Conservation (phyloP, 202 grass and related monocot species). For the Panicum hallii region DNA sequence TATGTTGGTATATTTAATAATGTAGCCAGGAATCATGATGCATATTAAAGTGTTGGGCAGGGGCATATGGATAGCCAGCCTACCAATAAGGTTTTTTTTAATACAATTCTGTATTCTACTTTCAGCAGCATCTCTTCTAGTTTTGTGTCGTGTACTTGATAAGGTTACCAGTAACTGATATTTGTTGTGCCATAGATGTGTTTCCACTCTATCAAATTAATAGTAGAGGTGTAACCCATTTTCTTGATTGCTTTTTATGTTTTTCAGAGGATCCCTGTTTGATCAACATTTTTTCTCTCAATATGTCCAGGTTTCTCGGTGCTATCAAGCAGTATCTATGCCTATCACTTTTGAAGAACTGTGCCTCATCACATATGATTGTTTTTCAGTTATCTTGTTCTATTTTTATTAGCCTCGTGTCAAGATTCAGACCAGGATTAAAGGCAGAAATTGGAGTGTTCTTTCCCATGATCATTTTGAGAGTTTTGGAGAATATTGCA, state of each 20-base stretch:
- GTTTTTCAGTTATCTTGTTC: constrained; percentile 99
- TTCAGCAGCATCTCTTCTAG: constrained; percentile 25
- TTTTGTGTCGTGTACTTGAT: constrained; percentile 19
- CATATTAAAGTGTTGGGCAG: constrained; percentile 18
- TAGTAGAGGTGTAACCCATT: constrained; percentile 4
- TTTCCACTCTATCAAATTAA: constrained; percentile 22
- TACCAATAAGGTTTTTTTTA: not conserved
- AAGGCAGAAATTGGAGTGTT: constrained; percentile 99
- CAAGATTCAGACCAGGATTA: constrained; percentile 99
- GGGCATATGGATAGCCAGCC: not conserved
- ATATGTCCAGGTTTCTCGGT: constrained; percentile 90
- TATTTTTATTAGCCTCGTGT: constrained; percentile 97
- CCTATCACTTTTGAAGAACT: constrained; percentile 97
- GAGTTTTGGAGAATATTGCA: constrained; percentile 98
- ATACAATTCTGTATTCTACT: constrained; percentile 25
- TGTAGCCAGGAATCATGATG: not conserved
- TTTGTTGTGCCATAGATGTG: not conserved
- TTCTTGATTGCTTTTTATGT: constrained; percentile 44
- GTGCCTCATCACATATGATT: constrained; percentile 96
- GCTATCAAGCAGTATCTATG: constrained; percentile 99
- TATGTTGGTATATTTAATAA: not conserved
- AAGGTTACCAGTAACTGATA: not conserved
- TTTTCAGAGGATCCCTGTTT: not conserved
- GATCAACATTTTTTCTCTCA: constrained; percentile 44
- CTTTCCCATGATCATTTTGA: constrained; percentile 98